phyloP scores from a whole-genome alignment of 768 basidiomycete genomes.

The Dacryopinax spathularia region DNA sequence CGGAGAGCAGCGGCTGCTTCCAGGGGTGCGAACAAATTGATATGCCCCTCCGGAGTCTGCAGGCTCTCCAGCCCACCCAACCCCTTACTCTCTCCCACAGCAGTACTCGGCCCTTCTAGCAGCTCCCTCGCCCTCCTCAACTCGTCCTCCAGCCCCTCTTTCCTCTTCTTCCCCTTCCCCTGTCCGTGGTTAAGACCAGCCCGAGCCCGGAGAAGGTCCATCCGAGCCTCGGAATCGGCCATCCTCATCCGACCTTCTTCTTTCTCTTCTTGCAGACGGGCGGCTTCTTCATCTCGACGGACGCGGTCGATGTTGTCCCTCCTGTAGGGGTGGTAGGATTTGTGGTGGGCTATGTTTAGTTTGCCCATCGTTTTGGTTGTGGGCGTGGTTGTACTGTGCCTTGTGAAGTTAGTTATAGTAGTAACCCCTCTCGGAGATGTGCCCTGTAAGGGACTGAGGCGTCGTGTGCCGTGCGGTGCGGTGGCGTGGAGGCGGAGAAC shows the following conservation, averaged over 20 bases:
- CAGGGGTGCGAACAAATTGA: slow-evolving; percentile 74
- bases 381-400: too few relatives aligned
- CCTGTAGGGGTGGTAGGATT: slow-evolving; percentile 78
- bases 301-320: slow-evolving; percentile 74
- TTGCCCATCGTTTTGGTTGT: slow-evolving; percentile 52
- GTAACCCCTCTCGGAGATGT: too few relatives aligned
- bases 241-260: slow-evolving; percentile 60
- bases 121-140: not conserved
- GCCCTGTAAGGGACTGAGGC: too few relatives aligned
- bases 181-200: slow-evolving; percentile 29
- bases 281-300: slow-evolving; percentile 68
- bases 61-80: slow-evolving; percentile 12
- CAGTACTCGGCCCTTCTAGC: not conserved
- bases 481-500: not conserved
- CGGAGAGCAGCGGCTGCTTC: slow-evolving; percentile 25
- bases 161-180: slow-evolving; percentile 9
- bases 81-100: too few relatives aligned
- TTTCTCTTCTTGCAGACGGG: slow-evolving; percentile 45
- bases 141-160: slow-evolving; percentile 20
- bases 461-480: not conserved
- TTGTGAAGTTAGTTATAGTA: too few relatives aligned
- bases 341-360: slow-evolving; percentile 81
- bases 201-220: slow-evolving; percentile 47
- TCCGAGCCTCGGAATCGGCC: slow-evolving; percentile 70
- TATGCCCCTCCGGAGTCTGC: slow-evolving; percentile 39